These are phyloP conservation scores for Talaromyces rugulosus DNA, from an alignment of 2,329 filamentous ascomycete genomes.

Conservation along the genomic window DNA sequence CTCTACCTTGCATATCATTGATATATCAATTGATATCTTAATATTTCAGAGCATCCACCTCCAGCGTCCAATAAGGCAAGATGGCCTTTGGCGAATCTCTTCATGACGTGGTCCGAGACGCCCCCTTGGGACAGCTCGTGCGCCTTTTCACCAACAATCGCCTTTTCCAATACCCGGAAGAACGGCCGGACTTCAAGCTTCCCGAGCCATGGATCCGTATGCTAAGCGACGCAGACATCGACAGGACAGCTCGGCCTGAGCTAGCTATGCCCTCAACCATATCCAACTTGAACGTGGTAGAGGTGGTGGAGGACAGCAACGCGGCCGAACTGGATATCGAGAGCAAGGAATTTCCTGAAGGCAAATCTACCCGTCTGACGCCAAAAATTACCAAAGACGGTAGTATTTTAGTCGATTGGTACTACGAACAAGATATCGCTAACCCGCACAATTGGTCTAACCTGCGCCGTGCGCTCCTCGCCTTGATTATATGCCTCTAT, in stretches of 20 bases:
- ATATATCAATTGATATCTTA: too few species aligned
- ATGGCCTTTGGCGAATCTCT: not conserved
- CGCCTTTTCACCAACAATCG: conserved; percentile 40
- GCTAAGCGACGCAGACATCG: not conserved
- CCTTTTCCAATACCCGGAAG: conserved; percentile 44
- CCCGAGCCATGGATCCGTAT: not conserved
- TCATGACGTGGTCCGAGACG: not conserved
- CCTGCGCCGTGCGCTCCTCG: conserved; percentile 18
- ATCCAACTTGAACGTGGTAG: not conserved
- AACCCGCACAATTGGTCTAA: conserved; percentile 25
- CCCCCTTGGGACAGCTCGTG: conserved; percentile 43
- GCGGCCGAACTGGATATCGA: not conserved
- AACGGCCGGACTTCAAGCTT: conserved; percentile 24
- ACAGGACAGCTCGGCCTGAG: not conserved
- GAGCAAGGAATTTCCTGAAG: not conserved
- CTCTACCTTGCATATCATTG: too few species aligned
- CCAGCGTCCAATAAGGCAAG: not conserved
- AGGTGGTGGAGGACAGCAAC: not conserved
- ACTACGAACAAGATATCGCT: conserved; percentile 21
- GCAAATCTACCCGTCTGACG: conserved; percentile 14
- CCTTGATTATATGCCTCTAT: conserved; percentile 26
- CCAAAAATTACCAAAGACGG: conserved; percentile 32
- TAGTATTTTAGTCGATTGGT: conserved; percentile 33
- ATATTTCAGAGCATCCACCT: too few species aligned
- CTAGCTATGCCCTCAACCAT: not conserved